Evolutionary conservation across 2,329 filamentous ascomycete genomes (phyloP).

Genomic region (Dendryphion nanum): DNA sequence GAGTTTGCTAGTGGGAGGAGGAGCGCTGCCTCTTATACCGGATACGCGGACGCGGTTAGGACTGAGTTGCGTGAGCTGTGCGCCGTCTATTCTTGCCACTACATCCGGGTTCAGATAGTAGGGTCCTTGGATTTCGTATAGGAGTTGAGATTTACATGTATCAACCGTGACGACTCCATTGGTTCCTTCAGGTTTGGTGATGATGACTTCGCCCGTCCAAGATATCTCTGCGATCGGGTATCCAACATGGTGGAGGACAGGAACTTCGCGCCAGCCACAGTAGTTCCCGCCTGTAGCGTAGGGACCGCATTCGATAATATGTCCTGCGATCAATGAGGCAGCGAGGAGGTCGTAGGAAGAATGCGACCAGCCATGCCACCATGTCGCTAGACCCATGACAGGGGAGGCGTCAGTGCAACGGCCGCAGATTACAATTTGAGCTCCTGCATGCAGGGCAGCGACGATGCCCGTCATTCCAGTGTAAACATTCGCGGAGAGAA

Average conservation of each 20-base stretch:
- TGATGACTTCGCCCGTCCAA: constrained; percentile 6
- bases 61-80: constrained; percentile 4
- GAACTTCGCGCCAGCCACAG: constrained; percentile 37
- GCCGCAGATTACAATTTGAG: constrained; percentile 17
- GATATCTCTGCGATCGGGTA: constrained; percentile 17
- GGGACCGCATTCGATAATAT: constrained; percentile 55
- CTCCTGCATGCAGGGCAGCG: constrained; percentile 8
- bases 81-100: constrained; percentile 7
- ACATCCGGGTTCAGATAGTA: constrained; percentile 10
- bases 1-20: constrained; percentile 47
- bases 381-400: constrained; percentile 54
- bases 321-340: constrained; percentile 50
- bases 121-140: constrained; percentile 15
- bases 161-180: constrained; percentile 13
- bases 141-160: constrained; percentile 11
- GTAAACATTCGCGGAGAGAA: constrained; percentile 48
- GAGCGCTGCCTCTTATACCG: constrained; percentile 41
- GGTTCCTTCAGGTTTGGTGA: constrained; percentile 10
- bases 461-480: constrained; percentile 41
- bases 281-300: constrained; percentile 55
- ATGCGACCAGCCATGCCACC: constrained; percentile 53
- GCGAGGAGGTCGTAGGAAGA: constrained; percentile 50
- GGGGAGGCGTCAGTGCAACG: constrained; percentile 14
- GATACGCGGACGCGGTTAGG: constrained; percentile 19
- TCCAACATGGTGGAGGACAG: constrained; percentile 3